Conservation (phyloP, 176 grass and related monocot species). For the Phragmites australis region DNA sequence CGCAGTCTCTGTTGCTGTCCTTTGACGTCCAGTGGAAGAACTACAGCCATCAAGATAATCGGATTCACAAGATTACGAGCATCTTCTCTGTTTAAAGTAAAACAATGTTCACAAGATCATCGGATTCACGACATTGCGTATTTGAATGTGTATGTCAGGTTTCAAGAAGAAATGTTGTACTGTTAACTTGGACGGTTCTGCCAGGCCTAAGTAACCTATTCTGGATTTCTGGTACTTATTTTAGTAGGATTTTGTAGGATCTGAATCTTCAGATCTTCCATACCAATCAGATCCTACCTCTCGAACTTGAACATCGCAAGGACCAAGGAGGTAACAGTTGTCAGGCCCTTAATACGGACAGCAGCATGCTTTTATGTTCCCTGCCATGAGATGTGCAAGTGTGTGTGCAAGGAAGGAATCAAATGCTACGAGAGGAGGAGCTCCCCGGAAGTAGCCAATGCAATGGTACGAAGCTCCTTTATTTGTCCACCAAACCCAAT, state of each 20-base stretch:
- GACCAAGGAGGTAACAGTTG: constrained; percentile 20
- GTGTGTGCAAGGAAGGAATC: constrained; percentile 35
- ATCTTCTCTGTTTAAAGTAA: too few species aligned
- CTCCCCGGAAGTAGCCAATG: constrained; percentile 38
- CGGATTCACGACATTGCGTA: background rate
- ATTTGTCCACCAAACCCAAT: constrained; percentile 41
- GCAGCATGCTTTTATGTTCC: constrained; percentile 31
- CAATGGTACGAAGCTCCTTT: constrained; percentile 27
- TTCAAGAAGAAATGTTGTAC: background rate
- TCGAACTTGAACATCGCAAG: constrained; percentile 11
- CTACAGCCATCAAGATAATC: background rate
- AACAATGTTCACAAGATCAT: too few species aligned
- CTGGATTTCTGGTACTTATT: background rate
- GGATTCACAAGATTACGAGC: constrained; percentile 12
- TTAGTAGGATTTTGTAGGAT: constrained; percentile 5
- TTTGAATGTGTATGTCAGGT: background rate
- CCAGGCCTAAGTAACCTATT: background rate
- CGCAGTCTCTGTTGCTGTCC: background rate
- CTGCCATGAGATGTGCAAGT: constrained; percentile 27
- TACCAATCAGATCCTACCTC: background rate
- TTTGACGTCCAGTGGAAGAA: background rate
- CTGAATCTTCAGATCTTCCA: background rate
- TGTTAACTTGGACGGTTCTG: background rate
- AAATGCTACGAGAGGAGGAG: constrained; percentile 17
- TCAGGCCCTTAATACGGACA: constrained; percentile 35